Conservation (phyloP, 2,329 filamentous ascomycete species). For the Pseudogymnoascus sp. region DNA sequence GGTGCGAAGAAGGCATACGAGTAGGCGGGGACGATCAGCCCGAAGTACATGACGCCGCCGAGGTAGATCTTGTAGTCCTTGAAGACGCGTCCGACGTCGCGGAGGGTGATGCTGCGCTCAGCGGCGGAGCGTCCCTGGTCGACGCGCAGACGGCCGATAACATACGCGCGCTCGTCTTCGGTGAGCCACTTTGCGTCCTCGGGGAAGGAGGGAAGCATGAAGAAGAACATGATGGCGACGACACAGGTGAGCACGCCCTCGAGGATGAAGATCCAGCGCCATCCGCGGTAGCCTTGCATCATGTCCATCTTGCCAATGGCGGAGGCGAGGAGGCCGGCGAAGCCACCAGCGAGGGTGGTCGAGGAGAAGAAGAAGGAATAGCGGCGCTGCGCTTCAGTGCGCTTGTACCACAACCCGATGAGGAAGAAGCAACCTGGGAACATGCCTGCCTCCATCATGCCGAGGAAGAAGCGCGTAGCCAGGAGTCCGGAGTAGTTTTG, state of each 20-base stretch:
- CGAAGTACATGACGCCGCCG: constrained; percentile 75
- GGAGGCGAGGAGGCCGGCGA: constrained; percentile 75
- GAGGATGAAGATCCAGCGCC: constrained; percentile 79
- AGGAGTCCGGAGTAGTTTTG: constrained; percentile 69
- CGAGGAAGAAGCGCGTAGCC: constrained; percentile 77
- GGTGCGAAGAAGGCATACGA: constrained; percentile 72
- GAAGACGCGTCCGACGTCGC: constrained; percentile 49
- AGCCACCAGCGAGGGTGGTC: constrained; percentile 72
- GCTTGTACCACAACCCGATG: constrained; percentile 83
- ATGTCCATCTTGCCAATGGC: constrained; percentile 86
- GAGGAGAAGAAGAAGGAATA: constrained; percentile 91
- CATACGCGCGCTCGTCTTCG: constrained; percentile 58
- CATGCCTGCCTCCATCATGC: constrained; percentile 67
- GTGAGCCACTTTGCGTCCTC: constrained; percentile 66
- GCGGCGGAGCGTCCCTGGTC: constrained; percentile 62
- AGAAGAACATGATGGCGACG: constrained; percentile 55
- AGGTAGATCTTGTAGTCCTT: constrained; percentile 67
- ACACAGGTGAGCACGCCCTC: constrained; percentile 60
- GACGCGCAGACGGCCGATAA: constrained; percentile 56
- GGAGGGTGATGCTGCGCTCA: constrained; percentile 50
- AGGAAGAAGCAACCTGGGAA: constrained; percentile 68
- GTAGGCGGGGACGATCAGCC: constrained; percentile 68
- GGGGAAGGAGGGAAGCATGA: constrained; percentile 65
- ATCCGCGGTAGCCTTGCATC: constrained; percentile 58
- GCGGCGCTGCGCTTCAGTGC: constrained; percentile 79